Evolutionary conservation across 2,329 filamentous ascomycete genomes (phyloP), one percentile per base, ranked within the genome.

Genomic region (Fulvia fulva): DNA sequence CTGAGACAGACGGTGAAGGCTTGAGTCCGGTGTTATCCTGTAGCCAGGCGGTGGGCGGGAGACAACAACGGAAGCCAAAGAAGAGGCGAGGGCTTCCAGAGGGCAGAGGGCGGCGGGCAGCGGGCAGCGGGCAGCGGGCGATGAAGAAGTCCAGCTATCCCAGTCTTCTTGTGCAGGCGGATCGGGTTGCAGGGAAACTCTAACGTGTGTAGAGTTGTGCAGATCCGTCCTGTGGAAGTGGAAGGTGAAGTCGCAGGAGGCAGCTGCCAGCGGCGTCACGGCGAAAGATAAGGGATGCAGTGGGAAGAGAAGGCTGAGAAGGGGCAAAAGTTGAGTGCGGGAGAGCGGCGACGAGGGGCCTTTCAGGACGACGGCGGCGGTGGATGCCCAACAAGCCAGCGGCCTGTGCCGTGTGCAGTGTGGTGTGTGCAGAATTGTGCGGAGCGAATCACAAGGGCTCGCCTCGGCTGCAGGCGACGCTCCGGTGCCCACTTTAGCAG

Each of bases 111-210:
- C n/a, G n/a, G n/a, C n/a, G n/a, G n/a, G n/a, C n/a, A n/a, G n/a
- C n/a, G n/a, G n/a, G n/a, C 41, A 26, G 6, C 59, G 47, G 55
- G 37, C 55, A 51, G 55, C 44, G 43, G 41, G 50, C 50, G 57
- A 57, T 16, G 32, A 51, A 28, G 54, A 49, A 44, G 60, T 44
- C 61, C 51, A 58, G 56, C 58, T 54, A 64, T 62, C 50, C 59
- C 43, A 26, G 59, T 53, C 50, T 51, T 23, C 55, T 57, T 47
- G 49, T 26, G 25, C 52, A 55, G 55, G 56, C 52, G 46, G 37
- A 56, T 56, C 44, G 55, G 30, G 56, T 45, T 44, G 55, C 41
- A 41, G 56, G 43, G 56, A 28, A 61, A 61, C 56, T 56, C 57
- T 54, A 58, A 55, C 26, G 43, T 34, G 22, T 49, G 55, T 57